Evolutionary conservation across 2,329 filamentous ascomycete genomes (phyloP).

Genomic region (Paecilomyces dactylethromorphus): DNA sequence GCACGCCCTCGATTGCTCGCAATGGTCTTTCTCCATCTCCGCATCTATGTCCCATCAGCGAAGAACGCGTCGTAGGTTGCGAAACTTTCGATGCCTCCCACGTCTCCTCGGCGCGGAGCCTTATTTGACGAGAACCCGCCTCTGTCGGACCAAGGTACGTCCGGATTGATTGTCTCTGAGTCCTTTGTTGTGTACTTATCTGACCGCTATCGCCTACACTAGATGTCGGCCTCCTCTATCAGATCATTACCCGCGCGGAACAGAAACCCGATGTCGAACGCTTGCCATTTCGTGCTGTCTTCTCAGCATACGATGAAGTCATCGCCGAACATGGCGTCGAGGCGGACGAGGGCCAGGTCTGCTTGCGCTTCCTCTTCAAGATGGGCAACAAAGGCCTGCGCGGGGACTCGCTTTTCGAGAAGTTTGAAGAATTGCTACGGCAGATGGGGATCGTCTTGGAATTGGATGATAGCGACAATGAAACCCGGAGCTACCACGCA

Average conservation of each 20-base stretch:
- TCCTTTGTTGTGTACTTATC: neutral
- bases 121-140: constrained; percentile 33
- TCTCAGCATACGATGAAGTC: constrained; percentile 71
- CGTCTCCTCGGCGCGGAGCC: constrained; percentile 34
- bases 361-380: constrained; percentile 72
- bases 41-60: constrained; percentile 38
- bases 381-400: constrained; percentile 58
- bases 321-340: constrained; percentile 65
- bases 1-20: constrained; percentile 19
- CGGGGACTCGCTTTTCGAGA: constrained; percentile 56
- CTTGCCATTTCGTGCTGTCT: constrained; percentile 69
- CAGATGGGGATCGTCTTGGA: constrained; percentile 68
- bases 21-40: constrained; percentile 31
- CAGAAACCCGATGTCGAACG: constrained; percentile 57
- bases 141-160: constrained; percentile 57
- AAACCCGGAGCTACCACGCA: constrained; percentile 21
- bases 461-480: constrained; percentile 40
- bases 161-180: neutral
- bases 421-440: constrained; percentile 62
- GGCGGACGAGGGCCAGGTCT: constrained; percentile 66
- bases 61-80: constrained; percentile 40
- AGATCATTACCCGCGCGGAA: constrained; percentile 68
- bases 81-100: constrained; percentile 46
- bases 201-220: neutral
- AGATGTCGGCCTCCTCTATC: constrained; percentile 75